Base-by-base conservation (phyloP, 1,139 yeast genomes). In the Yamadazyma diddensiae region DNA sequence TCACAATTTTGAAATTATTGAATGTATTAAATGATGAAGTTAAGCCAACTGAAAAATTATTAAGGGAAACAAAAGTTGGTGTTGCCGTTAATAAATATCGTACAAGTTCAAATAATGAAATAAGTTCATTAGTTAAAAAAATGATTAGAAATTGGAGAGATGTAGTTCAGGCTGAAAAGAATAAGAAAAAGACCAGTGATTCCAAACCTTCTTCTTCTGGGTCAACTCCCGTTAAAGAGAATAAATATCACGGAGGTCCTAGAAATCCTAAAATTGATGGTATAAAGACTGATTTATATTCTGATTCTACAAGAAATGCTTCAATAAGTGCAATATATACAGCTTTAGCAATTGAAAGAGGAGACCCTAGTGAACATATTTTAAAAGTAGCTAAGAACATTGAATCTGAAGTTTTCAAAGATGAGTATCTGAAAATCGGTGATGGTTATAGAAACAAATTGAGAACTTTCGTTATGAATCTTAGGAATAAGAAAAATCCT, bases 31-130 rank as follows among this genome's bases (percentile, higher is more conserved):
- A 82, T 46, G 78, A 73, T 40, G 87, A 85, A 9, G 87, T 88
- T 31, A 68, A 70, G 45, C 96, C 97, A 8, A 80, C 94, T 1
- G 97, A 92, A 55, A 77, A 80, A 53, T 70, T 90, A 26, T 67
- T 92, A 33, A 70, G 96, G 52, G 83, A 90, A 53, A 92, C 98
- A n/a, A 88, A 87, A 58, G 92, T 92, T n/a, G 98, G 98, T 39
- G 94, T 92, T 16, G 94, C 92, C 5, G 97, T 92, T 29, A 94
- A 94, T 62, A 88, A 87, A 59, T 78, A 82, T 52, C 75, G 95
- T 46, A 63, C 82, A 8, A 85, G 85, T 43, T 51, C 67, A 15
- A 86, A 84, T 53, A 49, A 70, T 15, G 85, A 82, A 39, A 79
- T 92, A 30, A 70, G 80, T 12, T 62, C 74, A 5, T 62, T 83